phyloP scores from a whole-genome alignment of 768 basidiomycete species.

The Calvatia gigantea region DNA sequence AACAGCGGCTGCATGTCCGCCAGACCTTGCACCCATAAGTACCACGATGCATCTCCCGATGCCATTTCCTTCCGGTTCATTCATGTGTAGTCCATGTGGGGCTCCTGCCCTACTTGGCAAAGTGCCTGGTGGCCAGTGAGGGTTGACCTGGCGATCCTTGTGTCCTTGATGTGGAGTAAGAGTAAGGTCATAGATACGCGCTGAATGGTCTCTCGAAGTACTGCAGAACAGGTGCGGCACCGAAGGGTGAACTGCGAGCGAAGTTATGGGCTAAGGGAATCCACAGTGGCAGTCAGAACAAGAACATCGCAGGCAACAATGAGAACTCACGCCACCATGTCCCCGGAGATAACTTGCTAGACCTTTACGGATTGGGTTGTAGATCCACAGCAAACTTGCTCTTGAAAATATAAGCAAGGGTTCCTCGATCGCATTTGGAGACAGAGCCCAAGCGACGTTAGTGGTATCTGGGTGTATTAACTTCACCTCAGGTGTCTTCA shows the following conservation, averaged over 20 bases:
- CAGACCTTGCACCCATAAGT: constrained; percentile 66
- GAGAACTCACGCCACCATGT: constrained; percentile 64
- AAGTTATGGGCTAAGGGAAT: constrained; percentile 51
- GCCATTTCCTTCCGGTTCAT: constrained; percentile 59
- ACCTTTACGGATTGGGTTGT: constrained; percentile 38
- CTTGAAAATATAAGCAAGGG: constrained; percentile 59
- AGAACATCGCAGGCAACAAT: background rate
- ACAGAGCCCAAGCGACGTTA: constrained; percentile 58
- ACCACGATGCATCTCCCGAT: constrained; percentile 61
- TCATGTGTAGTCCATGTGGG: constrained; percentile 63
- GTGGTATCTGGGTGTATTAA: constrained; percentile 29
- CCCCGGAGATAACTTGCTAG: constrained; percentile 54
- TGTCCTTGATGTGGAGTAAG: constrained; percentile 16
- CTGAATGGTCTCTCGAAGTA: constrained; percentile 69
- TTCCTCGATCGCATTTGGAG: constrained; percentile 37
- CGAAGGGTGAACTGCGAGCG: constrained; percentile 60
- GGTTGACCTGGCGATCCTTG: constrained; percentile 34
- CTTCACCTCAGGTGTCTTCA: constrained; percentile 6
- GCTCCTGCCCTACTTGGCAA: constrained; percentile 57
- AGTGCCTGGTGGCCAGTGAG: constrained; percentile 52
- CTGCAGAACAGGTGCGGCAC: constrained; percentile 61
- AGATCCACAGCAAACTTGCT: constrained; percentile 52
- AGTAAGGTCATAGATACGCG: constrained; percentile 65
- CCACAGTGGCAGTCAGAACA: constrained; percentile 5
- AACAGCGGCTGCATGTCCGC: constrained; percentile 71